Conservation (phyloP, 2,329 filamentous ascomycete species). For the Trichoderma brevicompactum region DNA sequence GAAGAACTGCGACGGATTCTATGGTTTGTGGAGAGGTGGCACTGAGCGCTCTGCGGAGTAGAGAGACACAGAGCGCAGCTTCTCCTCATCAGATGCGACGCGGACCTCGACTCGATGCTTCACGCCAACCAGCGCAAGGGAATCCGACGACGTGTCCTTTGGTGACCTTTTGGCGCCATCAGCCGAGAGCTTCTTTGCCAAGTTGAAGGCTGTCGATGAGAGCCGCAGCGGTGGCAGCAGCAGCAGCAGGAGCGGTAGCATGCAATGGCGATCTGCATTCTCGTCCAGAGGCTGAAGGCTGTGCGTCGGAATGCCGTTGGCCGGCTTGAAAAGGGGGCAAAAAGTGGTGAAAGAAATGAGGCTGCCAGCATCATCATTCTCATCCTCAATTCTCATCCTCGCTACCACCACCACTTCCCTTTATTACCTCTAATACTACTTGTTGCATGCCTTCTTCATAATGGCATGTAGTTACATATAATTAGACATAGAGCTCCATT, state of each 20-base stretch:
- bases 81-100: slow-evolving; percentile 32
- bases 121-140: slow-evolving; percentile 25
- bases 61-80: slow-evolving; percentile 38
- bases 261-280: background rate
- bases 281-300: background rate
- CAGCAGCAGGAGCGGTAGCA: background rate
- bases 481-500: slow-evolving; percentile 27
- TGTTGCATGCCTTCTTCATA: background rate
- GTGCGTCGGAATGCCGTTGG: background rate
- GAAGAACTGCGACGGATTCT: slow-evolving; percentile 70
- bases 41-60: slow-evolving; percentile 45
- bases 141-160: slow-evolving; percentile 26
- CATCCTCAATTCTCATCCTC: background rate
- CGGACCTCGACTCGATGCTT: slow-evolving; percentile 30
- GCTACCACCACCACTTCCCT: background rate
- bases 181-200: slow-evolving; percentile 18
- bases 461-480: slow-evolving; percentile 2
- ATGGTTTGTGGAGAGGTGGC: slow-evolving; percentile 66
- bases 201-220: background rate
- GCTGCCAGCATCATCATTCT: background rate
- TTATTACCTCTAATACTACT: background rate
- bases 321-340: background rate
- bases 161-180: slow-evolving; percentile 7
- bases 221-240: background rate
- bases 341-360: background rate